phyloP scores from a whole-genome alignment of 2,329 filamentous ascomycete genomes.

The Septoria petroselini region DNA sequence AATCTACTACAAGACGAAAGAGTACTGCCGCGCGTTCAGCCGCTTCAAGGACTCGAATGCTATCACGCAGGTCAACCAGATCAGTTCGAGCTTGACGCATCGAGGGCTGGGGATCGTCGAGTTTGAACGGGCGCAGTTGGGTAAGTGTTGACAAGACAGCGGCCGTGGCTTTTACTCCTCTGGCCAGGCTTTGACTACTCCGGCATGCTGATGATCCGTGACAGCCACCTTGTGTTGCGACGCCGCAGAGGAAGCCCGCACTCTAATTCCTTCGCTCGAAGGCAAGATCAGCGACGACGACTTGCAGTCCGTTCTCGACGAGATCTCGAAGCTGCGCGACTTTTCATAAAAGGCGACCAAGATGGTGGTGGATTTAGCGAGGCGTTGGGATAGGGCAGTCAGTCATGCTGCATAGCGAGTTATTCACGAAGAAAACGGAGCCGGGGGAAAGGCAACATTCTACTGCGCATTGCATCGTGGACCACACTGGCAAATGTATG shows the following conservation, averaged over 20 bases:
- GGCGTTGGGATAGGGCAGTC: not conserved
- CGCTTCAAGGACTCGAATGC: slow-evolving; percentile 94
- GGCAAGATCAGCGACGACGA: slow-evolving; percentile 91
- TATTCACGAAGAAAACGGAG: no score
- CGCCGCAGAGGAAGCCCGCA: slow-evolving; percentile 91
- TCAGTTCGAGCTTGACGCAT: slow-evolving; percentile 55
- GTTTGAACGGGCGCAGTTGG: slow-evolving; percentile 90
- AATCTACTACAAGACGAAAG: slow-evolving; percentile 49
- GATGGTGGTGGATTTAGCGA: not conserved
- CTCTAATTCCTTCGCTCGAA: slow-evolving; percentile 80
- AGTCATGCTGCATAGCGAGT: no score
- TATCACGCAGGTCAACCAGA: slow-evolving; percentile 69
- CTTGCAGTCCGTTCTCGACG: slow-evolving; percentile 80
- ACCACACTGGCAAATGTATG: no score
- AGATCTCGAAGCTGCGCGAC: slow-evolving; percentile 75
- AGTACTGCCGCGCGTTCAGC: slow-evolving; percentile 76
- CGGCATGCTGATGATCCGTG: slow-evolving; percentile 13
- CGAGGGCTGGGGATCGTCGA: slow-evolving; percentile 50
- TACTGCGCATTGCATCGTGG: no score
- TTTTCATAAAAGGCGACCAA: slow-evolving; percentile 36
- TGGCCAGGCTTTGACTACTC: not conserved
- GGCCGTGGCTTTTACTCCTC: not conserved
- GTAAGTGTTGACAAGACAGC: slow-evolving; percentile 49
- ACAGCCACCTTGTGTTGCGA: slow-evolving; percentile 88
- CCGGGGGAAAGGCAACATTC: no score